phyloP scores from a whole-genome alignment of 768 basidiomycete species.

The Royoungia palumana region DNA sequence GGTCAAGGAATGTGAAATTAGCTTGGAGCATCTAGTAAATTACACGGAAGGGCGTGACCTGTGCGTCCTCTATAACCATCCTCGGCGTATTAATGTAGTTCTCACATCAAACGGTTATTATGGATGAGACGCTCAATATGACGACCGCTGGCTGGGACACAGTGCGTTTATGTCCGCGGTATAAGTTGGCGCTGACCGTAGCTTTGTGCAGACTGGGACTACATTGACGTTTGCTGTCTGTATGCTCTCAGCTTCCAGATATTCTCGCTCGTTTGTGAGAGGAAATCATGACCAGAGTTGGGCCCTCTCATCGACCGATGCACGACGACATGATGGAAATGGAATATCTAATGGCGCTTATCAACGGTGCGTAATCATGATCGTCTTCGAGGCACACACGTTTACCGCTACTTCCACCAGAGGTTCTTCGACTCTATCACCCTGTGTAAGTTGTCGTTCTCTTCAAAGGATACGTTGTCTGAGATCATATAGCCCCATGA shows the following conservation, averaged over 20 bases:
- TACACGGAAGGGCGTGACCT: constrained; percentile 47
- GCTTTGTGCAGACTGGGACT: constrained; percentile 22
- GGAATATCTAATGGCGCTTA: constrained; percentile 62
- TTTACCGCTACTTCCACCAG: constrained; percentile 8
- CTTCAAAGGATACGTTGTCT: background rate
- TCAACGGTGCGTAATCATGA: constrained; percentile 47
- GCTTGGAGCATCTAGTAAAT: constrained; percentile 51
- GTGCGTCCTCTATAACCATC: background rate
- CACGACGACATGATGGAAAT: constrained; percentile 58
- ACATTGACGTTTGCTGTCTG: constrained; percentile 22
- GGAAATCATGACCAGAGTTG: constrained; percentile 54
- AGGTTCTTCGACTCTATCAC: constrained; percentile 33
- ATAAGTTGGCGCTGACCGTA: background rate
- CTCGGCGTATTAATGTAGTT: background rate
- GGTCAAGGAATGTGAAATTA: constrained; percentile 39
- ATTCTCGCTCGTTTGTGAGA: constrained; percentile 47
- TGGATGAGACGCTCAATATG: constrained; percentile 28
- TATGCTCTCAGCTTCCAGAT: constrained; percentile 39
- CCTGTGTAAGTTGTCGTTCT: constrained; percentile 20
- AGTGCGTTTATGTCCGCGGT: constrained; percentile 14
- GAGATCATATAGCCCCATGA: constrained; percentile 17
- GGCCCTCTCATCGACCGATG: constrained; percentile 45
- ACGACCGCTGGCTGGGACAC: constrained; percentile 43
- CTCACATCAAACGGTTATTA: constrained; percentile 22
- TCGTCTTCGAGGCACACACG: background rate